Conservation (phyloP, 257 asterid genomes). For the Linderniella brevidens region DNA sequence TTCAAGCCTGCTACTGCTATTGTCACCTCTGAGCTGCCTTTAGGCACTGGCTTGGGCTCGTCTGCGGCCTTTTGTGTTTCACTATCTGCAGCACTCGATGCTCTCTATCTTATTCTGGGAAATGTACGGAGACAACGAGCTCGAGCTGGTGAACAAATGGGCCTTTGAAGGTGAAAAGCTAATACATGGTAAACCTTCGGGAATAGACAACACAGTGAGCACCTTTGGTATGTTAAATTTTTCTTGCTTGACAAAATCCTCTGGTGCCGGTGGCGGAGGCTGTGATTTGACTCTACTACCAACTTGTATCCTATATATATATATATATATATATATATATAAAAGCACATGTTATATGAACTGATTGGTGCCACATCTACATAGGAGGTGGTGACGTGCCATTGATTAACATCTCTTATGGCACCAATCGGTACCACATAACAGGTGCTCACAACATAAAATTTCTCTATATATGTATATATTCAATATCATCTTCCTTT, state of each 20-base stretch:
- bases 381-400: no score
- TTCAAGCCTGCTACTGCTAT: constrained; percentile 69
- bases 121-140: constrained; percentile 46
- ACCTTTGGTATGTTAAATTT: constrained; percentile 64
- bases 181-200: constrained; percentile 96
- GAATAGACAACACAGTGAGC: constrained; percentile 96
- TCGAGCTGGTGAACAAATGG: constrained; percentile 86
- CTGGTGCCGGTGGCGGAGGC: constrained; percentile 91
- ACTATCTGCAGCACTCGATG: constrained; percentile 67
- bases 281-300: constrained; percentile 88
- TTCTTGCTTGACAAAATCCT: neutral
- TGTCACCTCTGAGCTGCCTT: constrained; percentile 82
- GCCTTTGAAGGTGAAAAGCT: constrained; percentile 97
- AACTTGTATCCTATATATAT: constrained; percentile 49
- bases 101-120: constrained; percentile 86
- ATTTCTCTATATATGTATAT: no score
- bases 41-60: constrained; percentile 96
- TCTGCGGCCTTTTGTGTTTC: constrained; percentile 95
- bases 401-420: no score
- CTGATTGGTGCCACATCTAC: no score
- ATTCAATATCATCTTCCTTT: neutral
- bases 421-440: no score
- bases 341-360: no score
- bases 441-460: no score
- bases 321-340: no score